Percentiles rank a stretch among this genome's conserved stretches.
Conservation (phyloP, 139 green algal genomes). For the Coelastrella sp. region DNA sequence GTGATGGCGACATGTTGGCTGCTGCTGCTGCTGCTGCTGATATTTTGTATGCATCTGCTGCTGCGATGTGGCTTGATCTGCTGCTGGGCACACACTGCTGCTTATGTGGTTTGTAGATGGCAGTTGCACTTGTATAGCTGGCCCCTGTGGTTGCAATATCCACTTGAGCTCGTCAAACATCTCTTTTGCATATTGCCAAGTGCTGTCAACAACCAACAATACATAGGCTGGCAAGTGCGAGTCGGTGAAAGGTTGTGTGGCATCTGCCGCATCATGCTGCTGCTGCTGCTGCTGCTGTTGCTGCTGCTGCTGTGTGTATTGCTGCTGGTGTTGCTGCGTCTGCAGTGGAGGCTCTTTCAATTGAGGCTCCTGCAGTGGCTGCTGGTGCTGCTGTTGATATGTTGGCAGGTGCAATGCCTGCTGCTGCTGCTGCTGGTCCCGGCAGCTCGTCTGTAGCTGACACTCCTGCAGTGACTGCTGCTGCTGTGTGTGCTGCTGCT, state of each 20-base stretch:
- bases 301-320: not conserved
- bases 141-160: not conserved
- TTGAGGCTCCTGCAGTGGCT: not conserved
- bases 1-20: too few species aligned
- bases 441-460: not conserved
- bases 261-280: not conserved
- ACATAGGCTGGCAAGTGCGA: conserved; percentile 37
- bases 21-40: conserved; percentile 31
- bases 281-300: not conserved
- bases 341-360: not conserved
- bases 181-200: conserved; percentile 65
- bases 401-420: not conserved
- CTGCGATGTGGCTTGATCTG: not conserved
- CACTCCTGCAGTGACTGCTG: not conserved
- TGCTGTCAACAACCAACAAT: conserved; percentile 66
- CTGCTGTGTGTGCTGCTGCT: too few species aligned
- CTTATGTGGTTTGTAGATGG: too few species aligned
- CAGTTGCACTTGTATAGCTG: not conserved
- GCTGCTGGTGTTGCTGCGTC: conserved; percentile 18
- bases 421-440: conserved; percentile 17
- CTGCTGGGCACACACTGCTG: not conserved
- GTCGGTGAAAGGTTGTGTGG: not conserved
- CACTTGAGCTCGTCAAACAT: conserved; percentile 53
- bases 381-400: not conserved
- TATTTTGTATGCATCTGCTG: not conserved